These are phyloP conservation scores for Leccinum subtestaceum DNA, from an alignment of 768 basidiomycete genomes.

Conservation along the genomic window DNA sequence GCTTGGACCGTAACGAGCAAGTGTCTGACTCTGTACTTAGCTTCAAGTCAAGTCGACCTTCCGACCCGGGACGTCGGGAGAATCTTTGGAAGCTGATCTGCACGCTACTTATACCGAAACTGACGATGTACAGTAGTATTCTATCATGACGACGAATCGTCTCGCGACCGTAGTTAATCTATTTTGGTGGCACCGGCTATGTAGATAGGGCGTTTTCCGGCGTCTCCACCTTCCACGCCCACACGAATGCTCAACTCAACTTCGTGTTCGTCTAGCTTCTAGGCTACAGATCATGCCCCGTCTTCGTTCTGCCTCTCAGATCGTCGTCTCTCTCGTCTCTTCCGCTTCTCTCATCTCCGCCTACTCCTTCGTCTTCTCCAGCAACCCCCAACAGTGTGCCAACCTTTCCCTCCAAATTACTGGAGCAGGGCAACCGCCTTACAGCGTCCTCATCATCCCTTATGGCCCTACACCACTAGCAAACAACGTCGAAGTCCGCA, in stretches of 20 bases:
- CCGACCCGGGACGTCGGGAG: not conserved
- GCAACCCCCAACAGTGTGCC: conserved; percentile 61
- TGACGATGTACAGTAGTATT: not conserved
- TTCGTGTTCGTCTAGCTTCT: conserved; percentile 2
- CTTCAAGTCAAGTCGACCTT: not conserved
- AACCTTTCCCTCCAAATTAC: conserved; percentile 57
- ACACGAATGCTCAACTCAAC: conserved; percentile 9
- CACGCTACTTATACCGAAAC: not conserved
- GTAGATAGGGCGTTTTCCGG: not conserved
- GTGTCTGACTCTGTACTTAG: too few species aligned
- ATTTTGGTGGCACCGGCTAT: conserved; percentile 11
- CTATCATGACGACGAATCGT: not conserved
- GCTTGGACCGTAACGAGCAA: not conserved
- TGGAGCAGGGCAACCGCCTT: conserved; percentile 66
- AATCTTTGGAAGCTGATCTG: conserved; percentile 5
- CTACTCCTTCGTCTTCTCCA: conserved; percentile 43
- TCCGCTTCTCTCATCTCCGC: conserved; percentile 33
- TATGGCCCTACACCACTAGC: conserved; percentile 60
- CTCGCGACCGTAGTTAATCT: not conserved
- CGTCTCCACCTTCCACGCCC: not conserved
- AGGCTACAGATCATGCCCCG: conserved; percentile 13
- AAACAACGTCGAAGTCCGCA: conserved; percentile 62
- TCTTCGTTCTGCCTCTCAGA: not conserved
- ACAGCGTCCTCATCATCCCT: conserved; percentile 64
- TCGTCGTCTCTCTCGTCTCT: conserved; percentile 14